A percentile compares a stretch with the other conserved stretches of the same genome.
Conservation (phyloP, 2,329 filamentous ascomycete species). For the Neopestalotiopsis sp. region DNA sequence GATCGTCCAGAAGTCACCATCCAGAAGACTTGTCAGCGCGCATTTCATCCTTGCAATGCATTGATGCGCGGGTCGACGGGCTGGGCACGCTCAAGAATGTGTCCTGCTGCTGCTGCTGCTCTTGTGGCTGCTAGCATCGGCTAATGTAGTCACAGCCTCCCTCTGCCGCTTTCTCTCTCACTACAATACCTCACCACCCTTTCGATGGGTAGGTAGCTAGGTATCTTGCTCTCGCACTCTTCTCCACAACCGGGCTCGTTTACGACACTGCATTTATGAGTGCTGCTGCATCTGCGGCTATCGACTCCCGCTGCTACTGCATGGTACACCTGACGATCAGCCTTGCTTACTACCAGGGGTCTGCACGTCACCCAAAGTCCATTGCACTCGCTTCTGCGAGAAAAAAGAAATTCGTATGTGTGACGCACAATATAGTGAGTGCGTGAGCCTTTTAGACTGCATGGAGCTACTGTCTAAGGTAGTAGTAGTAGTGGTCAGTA, state of each 20-base stretch:
- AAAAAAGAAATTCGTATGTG: background rate
- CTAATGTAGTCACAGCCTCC: no score
- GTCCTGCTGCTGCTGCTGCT: background rate
- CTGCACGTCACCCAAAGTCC: background rate
- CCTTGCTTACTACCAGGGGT: background rate
- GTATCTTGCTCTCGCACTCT: background rate
- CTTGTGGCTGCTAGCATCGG: background rate
- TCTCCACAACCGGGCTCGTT: background rate
- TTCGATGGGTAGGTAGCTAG: background rate
- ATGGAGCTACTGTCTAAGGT: background rate
- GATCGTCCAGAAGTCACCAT: slow-evolving; percentile 17
- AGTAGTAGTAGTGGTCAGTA: background rate
- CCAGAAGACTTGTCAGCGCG: background rate
- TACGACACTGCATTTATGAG: background rate
- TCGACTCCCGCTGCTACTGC: slow-evolving; percentile 2
- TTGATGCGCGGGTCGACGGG: background rate
- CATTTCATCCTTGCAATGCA: background rate
- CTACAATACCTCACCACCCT: no score
- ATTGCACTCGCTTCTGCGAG: slow-evolving; percentile 1
- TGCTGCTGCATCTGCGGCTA: slow-evolving; percentile 9
- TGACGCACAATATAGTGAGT: background rate
- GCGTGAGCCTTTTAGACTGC: background rate
- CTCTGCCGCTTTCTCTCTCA: no score
- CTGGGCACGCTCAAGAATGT: background rate
- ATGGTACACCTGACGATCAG: slow-evolving; percentile 8